Base-by-base conservation (phyloP, 129 eudicot species). In the Arctium lappa region DNA sequence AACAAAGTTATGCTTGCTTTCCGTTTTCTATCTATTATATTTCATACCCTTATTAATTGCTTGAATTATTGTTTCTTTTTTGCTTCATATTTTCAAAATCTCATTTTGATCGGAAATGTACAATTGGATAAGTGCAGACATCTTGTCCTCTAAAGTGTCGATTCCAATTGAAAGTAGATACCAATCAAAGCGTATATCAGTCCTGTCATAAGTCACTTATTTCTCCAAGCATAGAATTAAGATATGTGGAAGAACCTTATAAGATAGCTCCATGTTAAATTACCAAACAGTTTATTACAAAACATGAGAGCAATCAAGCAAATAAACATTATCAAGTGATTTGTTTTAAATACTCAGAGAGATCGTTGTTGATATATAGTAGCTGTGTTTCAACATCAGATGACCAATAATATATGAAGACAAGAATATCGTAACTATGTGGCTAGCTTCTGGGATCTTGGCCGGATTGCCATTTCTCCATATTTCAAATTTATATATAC, bases 61-160 rank as follows among this genome's bases (percentile, higher is more conserved):
- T 18, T 65, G 66, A 66, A 27, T 2, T 22, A 29, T 66, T 22
- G 12, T 66, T 1, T 27, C 34, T 66, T 66, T 27, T 66, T 8
- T 29, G 34, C 13, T 66, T 66, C 33, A 66, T 6, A 7, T 44
- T 42, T 6, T 44, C 15, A 75, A 29, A 78, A 65, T 37, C 27
- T 29, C 74, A 78, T 65, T 65, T 63, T 78, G 62, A 38, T 78
- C 74, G 30, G 0, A 60, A 66, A 38, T 2, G 65, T 79, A 79
- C 65, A 6, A 66, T 39, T n/a, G 31, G 74, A 79, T 79, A 39
- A 79, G 65, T 6, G 63, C 74, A 39, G 37, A 66, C 69, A 78
- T 65, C 82, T 79, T 79, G 29, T 79, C 82, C 38, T 29, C 62
- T 18, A 66, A 63, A 66, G 74, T 37, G 29, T 66, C 74, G 39